Evolutionary conservation across 768 basidiomycete species (phyloP).

Genomic region (Mycena kentingensis): DNA sequence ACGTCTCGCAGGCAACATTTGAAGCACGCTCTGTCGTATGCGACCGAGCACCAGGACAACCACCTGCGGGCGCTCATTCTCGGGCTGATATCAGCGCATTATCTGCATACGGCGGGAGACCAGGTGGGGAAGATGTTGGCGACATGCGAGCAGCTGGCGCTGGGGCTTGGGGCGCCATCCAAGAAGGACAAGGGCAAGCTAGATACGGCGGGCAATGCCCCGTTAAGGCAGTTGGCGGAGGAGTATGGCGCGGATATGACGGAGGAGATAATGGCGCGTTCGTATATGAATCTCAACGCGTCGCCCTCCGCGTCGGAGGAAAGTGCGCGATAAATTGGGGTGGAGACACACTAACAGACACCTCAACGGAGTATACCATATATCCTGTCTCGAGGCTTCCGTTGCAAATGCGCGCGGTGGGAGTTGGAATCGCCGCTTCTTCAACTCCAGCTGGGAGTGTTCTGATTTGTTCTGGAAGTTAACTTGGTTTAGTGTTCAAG

Average conservation of each 20-base stretch:
- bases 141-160: conserved; percentile 69
- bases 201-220: conserved; percentile 58
- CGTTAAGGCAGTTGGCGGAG: conserved; percentile 71
- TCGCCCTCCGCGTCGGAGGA: neutral
- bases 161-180: conserved; percentile 59
- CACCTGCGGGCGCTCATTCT: conserved; percentile 71
- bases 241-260: conserved; percentile 61
- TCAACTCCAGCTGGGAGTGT: too few relatives aligned
- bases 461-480: too few relatives aligned
- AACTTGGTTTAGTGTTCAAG: too few relatives aligned
- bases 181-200: conserved; percentile 25
- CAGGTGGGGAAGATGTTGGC: conserved; percentile 67
- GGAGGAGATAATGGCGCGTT: conserved; percentile 6
- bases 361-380: too few relatives aligned
- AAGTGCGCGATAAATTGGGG: conserved; percentile 31
- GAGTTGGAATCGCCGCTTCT: too few relatives aligned
- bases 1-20: conserved; percentile 48
- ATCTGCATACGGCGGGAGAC: conserved; percentile 67
- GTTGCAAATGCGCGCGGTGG: too few relatives aligned
- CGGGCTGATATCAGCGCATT: conserved; percentile 68
- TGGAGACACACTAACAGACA: too few relatives aligned
- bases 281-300: conserved; percentile 7
- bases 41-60: conserved; percentile 64
- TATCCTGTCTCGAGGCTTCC: too few relatives aligned
- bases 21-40: conserved; percentile 58